Base-by-base conservation (phyloP, 2,329 filamentous ascomycete species). In the Talaromyces verruculosus region DNA sequence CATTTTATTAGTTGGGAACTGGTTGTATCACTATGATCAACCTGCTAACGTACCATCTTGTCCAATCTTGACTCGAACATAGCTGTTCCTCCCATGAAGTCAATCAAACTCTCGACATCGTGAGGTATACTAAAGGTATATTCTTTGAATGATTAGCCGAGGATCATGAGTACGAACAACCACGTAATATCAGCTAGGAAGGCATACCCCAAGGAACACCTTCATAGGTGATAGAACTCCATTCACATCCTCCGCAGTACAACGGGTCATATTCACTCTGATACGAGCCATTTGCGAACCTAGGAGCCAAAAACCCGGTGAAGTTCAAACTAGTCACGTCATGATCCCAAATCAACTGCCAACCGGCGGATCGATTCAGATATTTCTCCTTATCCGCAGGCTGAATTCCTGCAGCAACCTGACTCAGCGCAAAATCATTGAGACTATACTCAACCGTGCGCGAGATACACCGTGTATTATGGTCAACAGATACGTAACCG, bases 281-380 rank as follows among this genome's bases (percentile, higher is more conserved):
- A 57, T 80, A 88, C 3, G 76, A 77, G 2, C 83, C 81, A 64
- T 82, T 80, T 13, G 80, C 73, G 63, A 78, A 77, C 37, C 84
- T 82, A 0, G 89, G 89, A 0, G 88, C 88, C 11, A 91, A 76
- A 69, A 79, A 71, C 64, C 78, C 77, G 0, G 79, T 83, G 74
- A 89, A 90, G 7, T 83, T 84, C 0, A 89, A 80, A 0, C 85
- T 85, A 2, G 79, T 79, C 30, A 87, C 83, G 47, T 84, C 75
- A 0, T 82, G 73, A 72, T 91, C 87, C 88, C 88, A 91, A 67
- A 91, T 88, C 71, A 89, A 90, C 33, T 87, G 84, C 89, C 89
- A 92, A 68, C 90, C 88, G n/a, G 84, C 82, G 1, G 87, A 89
- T 13, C 89, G 84, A 49, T 83, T 79, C 17, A 90, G 79, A 71